Conservation (phyloP, 2,329 filamentous ascomycete genomes). For the Trichoderma guizhouense region DNA sequence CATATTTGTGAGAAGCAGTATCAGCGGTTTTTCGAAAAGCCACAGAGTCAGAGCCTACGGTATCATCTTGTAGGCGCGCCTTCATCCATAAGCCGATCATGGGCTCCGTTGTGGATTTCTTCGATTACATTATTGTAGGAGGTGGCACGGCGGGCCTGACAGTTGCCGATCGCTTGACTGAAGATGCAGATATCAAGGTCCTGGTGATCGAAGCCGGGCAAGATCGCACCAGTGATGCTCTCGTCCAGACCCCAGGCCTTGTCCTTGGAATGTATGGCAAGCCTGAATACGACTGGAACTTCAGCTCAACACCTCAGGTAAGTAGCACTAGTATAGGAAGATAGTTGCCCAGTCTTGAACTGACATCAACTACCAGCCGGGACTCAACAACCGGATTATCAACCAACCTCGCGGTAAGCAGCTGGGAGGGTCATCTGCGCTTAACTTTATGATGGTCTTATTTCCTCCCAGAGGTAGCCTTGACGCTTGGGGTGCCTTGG, state of each 20-base stretch:
- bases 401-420: constrained; percentile 46
- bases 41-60: not conserved
- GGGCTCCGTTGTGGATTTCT: constrained; percentile 1
- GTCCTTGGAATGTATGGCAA: constrained; percentile 23
- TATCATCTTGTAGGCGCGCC: not conserved
- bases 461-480: constrained; percentile 20
- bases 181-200: constrained; percentile 24
- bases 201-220: constrained; percentile 28
- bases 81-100: not conserved
- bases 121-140: constrained; percentile 27
- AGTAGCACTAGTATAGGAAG: not conserved
- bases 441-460: constrained; percentile 50
- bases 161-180: constrained; percentile 27
- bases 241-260: constrained; percentile 22
- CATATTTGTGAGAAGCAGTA: not conserved
- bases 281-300: constrained; percentile 23
- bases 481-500: constrained; percentile 28
- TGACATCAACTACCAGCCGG: not conserved
- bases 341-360: not conserved
- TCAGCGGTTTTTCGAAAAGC: not conserved
- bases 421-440: constrained; percentile 51
- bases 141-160: constrained; percentile 30
- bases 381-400: constrained; percentile 21
- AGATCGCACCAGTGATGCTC: constrained; percentile 19
- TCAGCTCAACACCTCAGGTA: constrained; percentile 25